Evolutionary conservation across 2,329 filamentous ascomycete genomes (phyloP).

Genomic region (Fusarium siculi): DNA sequence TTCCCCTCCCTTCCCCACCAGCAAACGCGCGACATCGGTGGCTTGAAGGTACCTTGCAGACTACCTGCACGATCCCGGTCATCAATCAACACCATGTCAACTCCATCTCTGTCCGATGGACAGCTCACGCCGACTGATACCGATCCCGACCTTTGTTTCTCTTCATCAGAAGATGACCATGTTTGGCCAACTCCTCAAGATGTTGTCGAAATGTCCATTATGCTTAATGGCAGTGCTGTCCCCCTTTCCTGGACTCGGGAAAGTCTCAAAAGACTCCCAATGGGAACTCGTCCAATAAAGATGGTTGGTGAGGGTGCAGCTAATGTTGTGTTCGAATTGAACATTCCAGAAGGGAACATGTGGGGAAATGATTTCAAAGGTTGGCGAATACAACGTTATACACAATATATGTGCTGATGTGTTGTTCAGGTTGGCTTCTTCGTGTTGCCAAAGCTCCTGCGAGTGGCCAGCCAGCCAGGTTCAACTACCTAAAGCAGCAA

Average conservation of each 20-base stretch:
- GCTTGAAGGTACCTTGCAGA: constrained; percentile 44
- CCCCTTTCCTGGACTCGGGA: constrained; percentile 41
- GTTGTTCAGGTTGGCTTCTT: constrained; percentile 49
- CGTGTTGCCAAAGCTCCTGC: constrained; percentile 53
- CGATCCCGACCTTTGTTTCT: constrained; percentile 40
- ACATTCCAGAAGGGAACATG: constrained; percentile 50
- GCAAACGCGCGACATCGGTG: constrained; percentile 41
- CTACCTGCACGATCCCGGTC: constrained; percentile 41
- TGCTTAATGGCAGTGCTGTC: constrained; percentile 40
- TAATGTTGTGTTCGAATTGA: constrained; percentile 77
- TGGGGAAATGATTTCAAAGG: constrained; percentile 49
- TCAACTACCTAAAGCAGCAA: constrained; percentile 53
- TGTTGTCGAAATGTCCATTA: constrained; percentile 43
- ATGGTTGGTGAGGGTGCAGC: constrained; percentile 77
- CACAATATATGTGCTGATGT: constrained; percentile 24
- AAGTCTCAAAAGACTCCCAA: constrained; percentile 48
- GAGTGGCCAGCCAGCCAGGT: constrained; percentile 46
- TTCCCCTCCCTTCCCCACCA: constrained; percentile 14
- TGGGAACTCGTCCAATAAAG: constrained; percentile 48
- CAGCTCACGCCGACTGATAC: constrained; percentile 44
- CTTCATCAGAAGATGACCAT: constrained; percentile 37
- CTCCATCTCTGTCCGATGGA: constrained; percentile 43
- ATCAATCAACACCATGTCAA: constrained; percentile 42
- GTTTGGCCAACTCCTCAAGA: constrained; percentile 44
- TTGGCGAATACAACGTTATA: constrained; percentile 39